A percentile compares a stretch with the other conserved stretches of the same genome.
Evolutionary conservation across 768 basidiomycete genomes (phyloP).

Genomic region (Lactarius trivialis): DNA sequence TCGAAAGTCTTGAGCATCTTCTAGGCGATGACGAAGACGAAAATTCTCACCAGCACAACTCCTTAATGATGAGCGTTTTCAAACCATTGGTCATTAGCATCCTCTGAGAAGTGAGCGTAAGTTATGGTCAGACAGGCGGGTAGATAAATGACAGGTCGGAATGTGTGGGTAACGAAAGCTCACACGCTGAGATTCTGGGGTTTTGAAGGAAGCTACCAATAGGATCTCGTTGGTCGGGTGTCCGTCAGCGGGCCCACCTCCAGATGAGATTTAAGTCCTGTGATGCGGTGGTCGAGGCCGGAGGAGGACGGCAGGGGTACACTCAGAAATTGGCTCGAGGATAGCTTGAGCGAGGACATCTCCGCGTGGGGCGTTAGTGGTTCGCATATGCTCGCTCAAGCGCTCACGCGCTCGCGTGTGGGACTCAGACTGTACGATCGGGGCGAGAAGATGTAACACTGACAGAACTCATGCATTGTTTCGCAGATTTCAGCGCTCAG

Average conservation of each 20-base stretch:
- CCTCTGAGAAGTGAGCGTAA: slow-evolving; percentile 44
- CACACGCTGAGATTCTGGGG: slow-evolving; percentile 84
- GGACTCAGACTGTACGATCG: no score
- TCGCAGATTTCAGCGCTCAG: no score
- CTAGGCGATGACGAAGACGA: no score
- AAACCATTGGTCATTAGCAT: slow-evolving; percentile 98
- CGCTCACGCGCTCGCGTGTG: no score
- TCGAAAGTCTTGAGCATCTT: slow-evolving; percentile 98
- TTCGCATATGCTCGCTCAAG: no score
- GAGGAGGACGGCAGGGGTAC: no score
- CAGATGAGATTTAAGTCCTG: slow-evolving; percentile 57
- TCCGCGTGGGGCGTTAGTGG: no score
- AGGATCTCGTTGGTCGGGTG: slow-evolving; percentile 84
- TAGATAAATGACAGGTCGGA: neutral
- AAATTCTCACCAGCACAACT: slow-evolving; percentile 58
- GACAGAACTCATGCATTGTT: no score
- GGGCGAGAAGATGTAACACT: no score
- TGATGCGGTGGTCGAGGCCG: slow-evolving; percentile 33
- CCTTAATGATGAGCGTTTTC: slow-evolving; percentile 96
- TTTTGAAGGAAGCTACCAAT: slow-evolving; percentile 81
- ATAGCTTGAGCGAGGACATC: no score
- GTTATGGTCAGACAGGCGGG: neutral
- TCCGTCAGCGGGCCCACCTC: slow-evolving; percentile 47
- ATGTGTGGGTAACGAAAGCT: slow-evolving; percentile 11
- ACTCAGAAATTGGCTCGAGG: no score